These are phyloP conservation scores for Podospora fimiseda DNA, from an alignment of 495 filamentous ascomycete species.

Conservation along the genomic window DNA sequence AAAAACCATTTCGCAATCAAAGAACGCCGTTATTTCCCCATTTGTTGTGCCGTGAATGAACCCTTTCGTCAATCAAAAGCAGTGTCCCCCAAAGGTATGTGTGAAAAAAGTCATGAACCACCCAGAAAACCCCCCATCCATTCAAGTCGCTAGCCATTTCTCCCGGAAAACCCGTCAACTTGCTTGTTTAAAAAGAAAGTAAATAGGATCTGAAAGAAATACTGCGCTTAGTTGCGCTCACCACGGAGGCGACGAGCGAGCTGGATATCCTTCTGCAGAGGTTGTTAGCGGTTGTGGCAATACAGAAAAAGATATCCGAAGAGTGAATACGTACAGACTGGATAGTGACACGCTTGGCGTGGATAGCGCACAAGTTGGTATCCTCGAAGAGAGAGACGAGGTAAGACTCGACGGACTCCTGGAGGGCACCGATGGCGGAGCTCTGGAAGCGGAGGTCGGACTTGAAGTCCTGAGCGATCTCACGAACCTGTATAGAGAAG, in stretches of 20 bases:
- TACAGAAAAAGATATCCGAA: background rate
- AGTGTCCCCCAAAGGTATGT: slow-evolving; percentile 20
- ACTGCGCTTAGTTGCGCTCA: slow-evolving; percentile 66
- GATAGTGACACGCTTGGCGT: slow-evolving; percentile 99
- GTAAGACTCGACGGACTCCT: slow-evolving; percentile 99
- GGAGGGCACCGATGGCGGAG: slow-evolving; percentile 98
- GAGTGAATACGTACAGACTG: slow-evolving; percentile 48
- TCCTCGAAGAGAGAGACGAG: slow-evolving; percentile 99
- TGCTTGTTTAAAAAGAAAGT: slow-evolving; percentile 10
- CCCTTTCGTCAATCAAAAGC: slow-evolving; percentile 20
- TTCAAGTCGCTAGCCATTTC: too few species aligned
- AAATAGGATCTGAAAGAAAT: slow-evolving; percentile 1
- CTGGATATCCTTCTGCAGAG: slow-evolving; percentile 81
- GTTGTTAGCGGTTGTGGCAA: slow-evolving; percentile 31
- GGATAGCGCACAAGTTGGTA: slow-evolving; percentile 99
- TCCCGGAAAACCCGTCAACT: slow-evolving; percentile 7
- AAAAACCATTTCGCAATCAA: slow-evolving; percentile 27
- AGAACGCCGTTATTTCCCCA: slow-evolving; percentile 33
- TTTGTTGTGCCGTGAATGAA: slow-evolving; percentile 20
- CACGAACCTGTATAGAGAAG: slow-evolving; percentile 57
- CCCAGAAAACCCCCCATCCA: slow-evolving; percentile 23
- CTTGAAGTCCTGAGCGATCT: slow-evolving; percentile 99
- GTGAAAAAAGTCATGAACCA: slow-evolving; percentile 28
- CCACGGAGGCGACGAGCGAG: slow-evolving; percentile 94
- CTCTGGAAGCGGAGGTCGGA: slow-evolving; percentile 99